Conservation (phyloP, 2,329 filamentous ascomycete species). For the Ophiostoma quercus region DNA sequence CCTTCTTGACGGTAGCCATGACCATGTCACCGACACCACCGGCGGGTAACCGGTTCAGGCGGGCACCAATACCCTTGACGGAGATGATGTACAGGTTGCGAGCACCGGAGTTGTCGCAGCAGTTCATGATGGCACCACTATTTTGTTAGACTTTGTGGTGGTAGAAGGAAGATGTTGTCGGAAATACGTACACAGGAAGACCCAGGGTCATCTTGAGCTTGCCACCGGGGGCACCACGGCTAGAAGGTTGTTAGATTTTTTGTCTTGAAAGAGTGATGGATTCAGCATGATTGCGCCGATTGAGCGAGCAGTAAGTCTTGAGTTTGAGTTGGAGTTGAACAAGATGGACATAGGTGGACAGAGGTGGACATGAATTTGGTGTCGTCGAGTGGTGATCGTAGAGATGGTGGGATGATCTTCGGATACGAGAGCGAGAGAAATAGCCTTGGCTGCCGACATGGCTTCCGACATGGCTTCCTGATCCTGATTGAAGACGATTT, state of each 20-base stretch:
- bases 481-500: neutral
- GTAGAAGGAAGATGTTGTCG: neutral
- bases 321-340: neutral
- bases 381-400: neutral
- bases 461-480: too few relatives aligned
- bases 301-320: neutral
- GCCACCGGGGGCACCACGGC: constrained; percentile 92
- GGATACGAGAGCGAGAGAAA: neutral
- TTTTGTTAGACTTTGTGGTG: neutral
- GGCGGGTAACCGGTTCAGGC: constrained; percentile 93
- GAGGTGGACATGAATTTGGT: neutral
- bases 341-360: too few relatives aligned
- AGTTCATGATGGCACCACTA: constrained; percentile 96
- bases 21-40: constrained; percentile 99
- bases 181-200: constrained; percentile 66
- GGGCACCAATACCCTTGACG: constrained; percentile 97
- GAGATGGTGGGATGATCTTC: neutral
- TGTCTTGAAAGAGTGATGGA: neutral
- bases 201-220: constrained; percentile 99
- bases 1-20: constrained; percentile 99
- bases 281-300: neutral
- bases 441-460: too few relatives aligned
- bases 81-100: constrained; percentile 99
- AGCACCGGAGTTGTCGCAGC: constrained; percentile 98
- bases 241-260: constrained; percentile 31